Evolutionary conservation across 2,329 filamentous ascomycete genomes (phyloP), one percentile per base, ranked within the genome.

Genomic region (Arthrinium phaeospermum): DNA sequence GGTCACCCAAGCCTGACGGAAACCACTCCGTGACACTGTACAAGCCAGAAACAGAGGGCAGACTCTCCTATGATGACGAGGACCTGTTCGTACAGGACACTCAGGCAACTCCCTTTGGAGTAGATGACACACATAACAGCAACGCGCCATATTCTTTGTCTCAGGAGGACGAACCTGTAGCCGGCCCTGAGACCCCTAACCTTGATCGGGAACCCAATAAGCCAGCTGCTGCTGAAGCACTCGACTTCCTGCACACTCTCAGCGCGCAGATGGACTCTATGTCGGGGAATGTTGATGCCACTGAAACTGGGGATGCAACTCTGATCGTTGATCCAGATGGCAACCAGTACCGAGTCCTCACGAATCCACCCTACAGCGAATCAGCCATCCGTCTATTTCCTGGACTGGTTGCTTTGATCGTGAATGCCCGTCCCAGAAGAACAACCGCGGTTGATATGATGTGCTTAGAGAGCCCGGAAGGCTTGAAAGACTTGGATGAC

Each of bases 401-500:
- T 2, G 19, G n/a, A 24, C 72, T 68, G n/a, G 44, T 71, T 1
- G 78, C 75, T 24, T 75, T 75, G 22, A 74, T 79, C 51, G 57
- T 81, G 37, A 37, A 75, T 68, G 44, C 53, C 3, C 74, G 64
- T 34, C 22, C 69, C 45, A 71, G 71, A 19, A 75, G 78, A 49
- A 74, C 61, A 69, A 75, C 74, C 6, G 76, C 78, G 10, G 27
- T 10, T n/a, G 69, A 78, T 24, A 75, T 79, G 73, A 74, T 74
- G 61, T 8, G 37, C 37, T 41, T 41, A 1, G 69, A 75, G 27
- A 30, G 27, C 27, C 27, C 4, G 27, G 27, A 30, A 30, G 27
- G 37, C 37, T 41, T 41, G 7, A 68, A 75, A 16, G 49, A 72
- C 24, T 24, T 67, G 46, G 49, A 71, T 27, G 13, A 49, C 49